phyloP scores from a whole-genome alignment of 176 grass and related monocot genomes.

The Zoysia japonica region DNA sequence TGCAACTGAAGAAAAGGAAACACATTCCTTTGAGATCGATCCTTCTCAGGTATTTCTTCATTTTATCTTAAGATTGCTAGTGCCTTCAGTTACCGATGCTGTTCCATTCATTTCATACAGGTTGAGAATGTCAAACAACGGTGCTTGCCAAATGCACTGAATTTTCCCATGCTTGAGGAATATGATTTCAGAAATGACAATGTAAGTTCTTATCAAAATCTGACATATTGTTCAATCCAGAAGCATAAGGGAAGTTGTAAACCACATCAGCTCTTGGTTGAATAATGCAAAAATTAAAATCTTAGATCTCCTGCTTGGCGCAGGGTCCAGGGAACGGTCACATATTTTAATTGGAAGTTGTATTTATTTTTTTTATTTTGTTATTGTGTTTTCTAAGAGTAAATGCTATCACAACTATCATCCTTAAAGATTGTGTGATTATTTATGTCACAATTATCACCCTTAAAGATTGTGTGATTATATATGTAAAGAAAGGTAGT shows the following conservation, averaged over 20 bases:
- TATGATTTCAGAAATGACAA: slow-evolving; percentile 97
- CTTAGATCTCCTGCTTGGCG: too few species aligned
- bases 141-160: slow-evolving; percentile 88
- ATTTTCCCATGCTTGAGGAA: slow-evolving; percentile 91
- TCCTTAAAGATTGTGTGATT: background rate
- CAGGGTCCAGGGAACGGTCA: too few species aligned
- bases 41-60: slow-evolving; percentile 59
- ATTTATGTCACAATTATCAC: background rate
- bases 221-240: background rate
- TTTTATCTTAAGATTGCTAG: slow-evolving; percentile 13
- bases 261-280: background rate
- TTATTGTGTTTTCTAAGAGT: background rate
- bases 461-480: background rate
- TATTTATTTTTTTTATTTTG: background rate
- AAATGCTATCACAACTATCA: background rate
- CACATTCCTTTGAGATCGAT: slow-evolving; percentile 87
- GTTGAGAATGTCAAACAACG: slow-evolving; percentile 89
- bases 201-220: slow-evolving; percentile 42
- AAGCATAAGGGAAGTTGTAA: background rate
- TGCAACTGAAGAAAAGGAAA: slow-evolving; percentile 91
- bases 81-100: slow-evolving; percentile 3
- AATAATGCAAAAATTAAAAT: background rate
- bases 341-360: background rate
- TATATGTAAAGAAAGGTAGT: background rate
- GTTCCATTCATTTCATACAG: slow-evolving; percentile 42